Conservation (phyloP, 805 yeast genomes). For the Kuraishia borneana region DNA sequence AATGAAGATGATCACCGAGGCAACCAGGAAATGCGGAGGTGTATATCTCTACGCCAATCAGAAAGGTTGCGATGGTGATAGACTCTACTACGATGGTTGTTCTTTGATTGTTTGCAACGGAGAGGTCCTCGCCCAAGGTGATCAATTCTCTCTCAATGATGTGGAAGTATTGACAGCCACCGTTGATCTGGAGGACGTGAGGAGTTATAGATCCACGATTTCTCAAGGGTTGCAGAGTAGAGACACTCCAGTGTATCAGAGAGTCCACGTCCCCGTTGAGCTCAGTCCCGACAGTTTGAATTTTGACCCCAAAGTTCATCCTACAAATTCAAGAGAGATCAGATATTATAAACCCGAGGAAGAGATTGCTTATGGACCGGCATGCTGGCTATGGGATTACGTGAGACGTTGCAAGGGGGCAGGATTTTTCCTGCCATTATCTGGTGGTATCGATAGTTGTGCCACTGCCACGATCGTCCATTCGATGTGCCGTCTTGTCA, state of each 20-base stretch:
- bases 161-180: conserved; percentile 96
- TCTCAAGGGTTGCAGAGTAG: conserved; percentile 70
- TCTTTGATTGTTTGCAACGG: conserved; percentile 93
- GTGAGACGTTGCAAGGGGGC: conserved; percentile 82
- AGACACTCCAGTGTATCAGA: conserved; percentile 29
- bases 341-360: conserved; percentile 80
- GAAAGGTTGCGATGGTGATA: conserved; percentile 96
- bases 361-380: conserved; percentile 96
- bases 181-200: conserved; percentile 83
- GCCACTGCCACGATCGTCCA: conserved; percentile 93
- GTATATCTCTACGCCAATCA: conserved; percentile 89
- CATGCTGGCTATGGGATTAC: conserved; percentile 99
- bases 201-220: conserved; percentile 62
- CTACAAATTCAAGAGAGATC: conserved; percentile 39
- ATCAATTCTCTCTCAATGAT: conserved; percentile 81
- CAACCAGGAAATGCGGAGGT: conserved; percentile 95
- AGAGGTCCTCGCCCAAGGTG: conserved; percentile 81
- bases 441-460: conserved; percentile 98
- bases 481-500: conserved; percentile 87
- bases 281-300: conserved; percentile 48
- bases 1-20: conserved; percentile 76
- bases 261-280: conserved; percentile 53
- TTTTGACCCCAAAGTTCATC: conserved; percentile 51
- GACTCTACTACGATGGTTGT: conserved; percentile 94
- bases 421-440: conserved; percentile 86